Evolutionary conservation across 768 basidiomycete genomes (phyloP).

Genomic region (Albatrellus ellisii): DNA sequence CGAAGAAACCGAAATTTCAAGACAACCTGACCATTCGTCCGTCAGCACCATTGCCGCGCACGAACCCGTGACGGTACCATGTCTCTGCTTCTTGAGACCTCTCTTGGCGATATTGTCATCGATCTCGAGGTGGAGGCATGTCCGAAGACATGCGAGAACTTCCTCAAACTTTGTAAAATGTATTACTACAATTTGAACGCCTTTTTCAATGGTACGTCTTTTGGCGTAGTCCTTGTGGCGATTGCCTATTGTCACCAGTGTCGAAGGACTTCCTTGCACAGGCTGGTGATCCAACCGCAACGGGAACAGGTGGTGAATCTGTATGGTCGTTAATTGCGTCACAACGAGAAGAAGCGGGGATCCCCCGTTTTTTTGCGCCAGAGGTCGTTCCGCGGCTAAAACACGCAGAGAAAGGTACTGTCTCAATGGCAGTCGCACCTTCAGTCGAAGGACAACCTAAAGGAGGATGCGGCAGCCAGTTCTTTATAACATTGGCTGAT

Average conservation of each 20-base stretch:
- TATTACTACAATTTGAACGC: slow-evolving; percentile 96
- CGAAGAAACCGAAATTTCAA: too few relatives aligned
- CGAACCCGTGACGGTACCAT: too few relatives aligned
- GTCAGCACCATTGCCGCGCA: too few relatives aligned
- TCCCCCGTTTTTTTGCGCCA: slow-evolving; percentile 79
- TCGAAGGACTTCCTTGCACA: slow-evolving; percentile 97
- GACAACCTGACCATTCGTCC: too few relatives aligned
- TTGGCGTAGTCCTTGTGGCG: background rate
- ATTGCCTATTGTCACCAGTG: slow-evolving; percentile 32
- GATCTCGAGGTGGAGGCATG: slow-evolving; percentile 88
- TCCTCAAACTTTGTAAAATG: slow-evolving; percentile 93
- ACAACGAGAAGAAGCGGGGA: slow-evolving; percentile 20
- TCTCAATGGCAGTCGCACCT: slow-evolving; percentile 98
- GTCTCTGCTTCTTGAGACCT: slow-evolving; percentile 97
- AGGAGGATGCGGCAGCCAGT: slow-evolving; percentile 89
- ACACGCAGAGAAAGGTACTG: slow-evolving; percentile 74
- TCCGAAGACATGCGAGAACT: slow-evolving; percentile 89
- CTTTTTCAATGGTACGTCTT: slow-evolving; percentile 86
- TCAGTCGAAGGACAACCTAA: slow-evolving; percentile 38
- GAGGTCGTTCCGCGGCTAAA: slow-evolving; percentile 74
- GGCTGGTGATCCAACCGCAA: slow-evolving; percentile 90
- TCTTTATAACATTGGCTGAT: slow-evolving; percentile 88
- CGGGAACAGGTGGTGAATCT: slow-evolving; percentile 88
- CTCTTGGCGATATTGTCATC: slow-evolving; percentile 91
- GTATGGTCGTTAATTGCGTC: slow-evolving; percentile 68